phyloP scores from a whole-genome alignment of 2,329 filamentous ascomycete species.

The Lasiodiplodia gonubiensis region DNA sequence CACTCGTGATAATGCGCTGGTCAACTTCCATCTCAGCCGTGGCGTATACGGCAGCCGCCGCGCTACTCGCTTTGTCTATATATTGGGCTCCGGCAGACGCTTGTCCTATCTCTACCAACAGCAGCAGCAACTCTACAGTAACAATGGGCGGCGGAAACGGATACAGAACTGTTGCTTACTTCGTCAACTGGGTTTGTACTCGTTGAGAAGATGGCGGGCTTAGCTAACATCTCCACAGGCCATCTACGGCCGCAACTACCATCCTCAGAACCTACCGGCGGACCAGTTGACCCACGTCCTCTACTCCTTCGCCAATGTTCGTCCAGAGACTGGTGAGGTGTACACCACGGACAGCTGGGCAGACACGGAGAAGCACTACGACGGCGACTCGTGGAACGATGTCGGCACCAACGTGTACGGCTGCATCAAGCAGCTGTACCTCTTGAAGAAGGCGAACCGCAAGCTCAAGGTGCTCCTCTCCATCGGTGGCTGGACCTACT shows the following conservation, averaged over 20 bases:
- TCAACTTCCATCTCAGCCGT: neutral
- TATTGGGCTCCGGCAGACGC: neutral
- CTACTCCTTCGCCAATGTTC: constrained; percentile 89
- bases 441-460: constrained; percentile 77
- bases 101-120: neutral
- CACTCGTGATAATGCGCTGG: constrained; percentile 18
- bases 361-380: constrained; percentile 72
- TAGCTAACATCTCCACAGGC: constrained; percentile 55
- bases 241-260: constrained; percentile 84
- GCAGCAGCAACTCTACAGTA: neutral
- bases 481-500: constrained; percentile 85
- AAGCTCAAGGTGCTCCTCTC: constrained; percentile 81
- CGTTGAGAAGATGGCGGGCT: neutral
- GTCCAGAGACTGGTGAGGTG: constrained; percentile 76
- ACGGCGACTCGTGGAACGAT: constrained; percentile 68
- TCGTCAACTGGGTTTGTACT: constrained; percentile 66
- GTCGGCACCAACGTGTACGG: constrained; percentile 76
- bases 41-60: neutral
- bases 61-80: constrained; percentile 7
- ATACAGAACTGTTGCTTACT: constrained; percentile 74
- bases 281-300: constrained; percentile 86
- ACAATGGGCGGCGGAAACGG: constrained; percentile 43
- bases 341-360: constrained; percentile 69
- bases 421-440: constrained; percentile 75
- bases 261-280: constrained; percentile 81